Percentiles rank a stretch among this genome's conserved stretches.
phyloP scores from a whole-genome alignment of 768 basidiomycete genomes.

The Serendipita vermifera region DNA sequence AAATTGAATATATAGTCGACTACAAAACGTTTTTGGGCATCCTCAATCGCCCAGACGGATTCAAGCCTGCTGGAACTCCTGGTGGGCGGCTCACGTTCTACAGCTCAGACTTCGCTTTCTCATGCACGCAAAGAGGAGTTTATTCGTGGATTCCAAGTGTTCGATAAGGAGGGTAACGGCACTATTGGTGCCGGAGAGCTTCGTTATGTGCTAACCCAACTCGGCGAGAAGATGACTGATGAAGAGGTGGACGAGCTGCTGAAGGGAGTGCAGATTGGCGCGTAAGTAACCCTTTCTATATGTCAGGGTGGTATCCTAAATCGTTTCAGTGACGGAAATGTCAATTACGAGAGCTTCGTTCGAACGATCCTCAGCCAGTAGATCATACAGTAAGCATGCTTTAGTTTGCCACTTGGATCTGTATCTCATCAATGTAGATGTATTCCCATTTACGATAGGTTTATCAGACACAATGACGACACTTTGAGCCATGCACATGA shows the following conservation, averaged over 20 bases:
- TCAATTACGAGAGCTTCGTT: constrained; percentile 96
- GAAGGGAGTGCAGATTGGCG: constrained; percentile 86
- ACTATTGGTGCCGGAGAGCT: constrained; percentile 86
- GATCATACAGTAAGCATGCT: background rate
- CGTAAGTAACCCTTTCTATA: constrained; percentile 36
- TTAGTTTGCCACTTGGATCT: too few species aligned
- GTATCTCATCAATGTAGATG: too few species aligned
- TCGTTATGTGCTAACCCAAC: constrained; percentile 84
- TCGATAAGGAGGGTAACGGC: constrained; percentile 91
- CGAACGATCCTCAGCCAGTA: constrained; percentile 85
- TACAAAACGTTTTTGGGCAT: constrained; percentile 86
- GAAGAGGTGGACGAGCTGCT: constrained; percentile 96
- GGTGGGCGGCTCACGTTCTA: constrained; percentile 36
- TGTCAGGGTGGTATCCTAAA: constrained; percentile 11
- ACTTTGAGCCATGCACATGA: too few species aligned
- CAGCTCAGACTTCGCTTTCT: background rate
- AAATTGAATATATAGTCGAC: constrained; percentile 44
- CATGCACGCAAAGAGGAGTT: constrained; percentile 75
- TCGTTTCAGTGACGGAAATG: constrained; percentile 70
- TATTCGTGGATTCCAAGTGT: constrained; percentile 97
- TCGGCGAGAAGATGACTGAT: constrained; percentile 97
- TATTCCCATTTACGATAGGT: too few species aligned
- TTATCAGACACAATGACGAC: too few species aligned
- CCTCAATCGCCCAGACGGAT: constrained; percentile 89
- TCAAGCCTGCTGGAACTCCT: constrained; percentile 92